Evolutionary conservation across 768 basidiomycete genomes (phyloP).

Genomic region (Boletales sp.): DNA sequence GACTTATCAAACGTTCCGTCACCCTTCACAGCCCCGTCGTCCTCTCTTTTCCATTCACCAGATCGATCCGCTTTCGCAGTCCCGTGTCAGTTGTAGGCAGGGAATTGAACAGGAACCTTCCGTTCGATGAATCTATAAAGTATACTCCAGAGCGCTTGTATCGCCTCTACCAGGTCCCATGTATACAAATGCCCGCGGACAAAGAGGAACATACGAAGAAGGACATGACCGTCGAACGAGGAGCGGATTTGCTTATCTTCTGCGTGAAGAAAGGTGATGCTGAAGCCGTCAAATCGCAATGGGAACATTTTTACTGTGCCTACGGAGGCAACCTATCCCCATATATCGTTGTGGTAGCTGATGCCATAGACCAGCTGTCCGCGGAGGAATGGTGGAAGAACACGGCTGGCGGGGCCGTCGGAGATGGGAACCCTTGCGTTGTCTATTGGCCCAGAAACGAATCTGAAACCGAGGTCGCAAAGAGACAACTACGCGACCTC

Average conservation of each 20-base stretch:
- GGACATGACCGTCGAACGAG: conserved; percentile 13
- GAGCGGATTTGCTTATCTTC: conserved; percentile 22
- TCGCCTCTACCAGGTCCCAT: conserved; percentile 17
- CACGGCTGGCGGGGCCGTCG: neutral
- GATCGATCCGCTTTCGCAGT: conserved; percentile 9
- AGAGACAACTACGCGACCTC: conserved; percentile 8
- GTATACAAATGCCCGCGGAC: neutral
- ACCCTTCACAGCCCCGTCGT: conserved; percentile 14
- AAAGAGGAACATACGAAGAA: conserved; percentile 4
- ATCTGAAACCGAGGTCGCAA: conserved; percentile 3
- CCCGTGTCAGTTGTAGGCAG: conserved; percentile 7
- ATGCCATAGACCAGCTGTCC: conserved; percentile 13
- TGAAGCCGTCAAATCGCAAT: conserved; percentile 17
- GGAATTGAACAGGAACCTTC: conserved; percentile 9
- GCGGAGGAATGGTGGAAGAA: conserved; percentile 20
- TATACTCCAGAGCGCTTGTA: conserved; percentile 14
- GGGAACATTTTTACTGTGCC: conserved; percentile 20
- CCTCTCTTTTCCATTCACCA: conserved; percentile 4
- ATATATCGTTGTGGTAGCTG: conserved; percentile 19
- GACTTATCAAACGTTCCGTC: conserved; percentile 9
- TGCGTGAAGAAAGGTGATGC: conserved; percentile 11
- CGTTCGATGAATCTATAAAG: conserved; percentile 16
- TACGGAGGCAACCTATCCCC: conserved; percentile 27
- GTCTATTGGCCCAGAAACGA: conserved; percentile 14
- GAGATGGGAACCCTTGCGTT: conserved; percentile 6